Evolutionary conservation across 192 early-diverging fungal species (phyloP).

Genomic region (Mortierella claussenii): DNA sequence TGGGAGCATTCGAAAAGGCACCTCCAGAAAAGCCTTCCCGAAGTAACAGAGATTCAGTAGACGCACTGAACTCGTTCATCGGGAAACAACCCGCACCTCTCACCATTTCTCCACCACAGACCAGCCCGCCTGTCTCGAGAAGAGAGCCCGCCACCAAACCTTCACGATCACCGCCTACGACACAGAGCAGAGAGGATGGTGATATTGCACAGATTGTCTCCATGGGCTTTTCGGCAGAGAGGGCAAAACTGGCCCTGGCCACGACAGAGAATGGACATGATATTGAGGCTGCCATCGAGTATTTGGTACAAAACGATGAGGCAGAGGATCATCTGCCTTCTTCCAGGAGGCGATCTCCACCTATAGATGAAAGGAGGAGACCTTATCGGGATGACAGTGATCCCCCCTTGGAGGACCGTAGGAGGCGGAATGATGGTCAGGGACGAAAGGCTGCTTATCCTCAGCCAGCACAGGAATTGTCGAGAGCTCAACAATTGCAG

Average conservation of each 20-base stretch:
- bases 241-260: slow-evolving; percentile 74
- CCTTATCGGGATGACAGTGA: slow-evolving; percentile 27
- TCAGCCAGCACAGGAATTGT: slow-evolving; percentile 19
- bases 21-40: slow-evolving; percentile 17
- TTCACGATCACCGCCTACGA: background rate
- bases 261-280: slow-evolving; percentile 73
- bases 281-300: slow-evolving; percentile 61
- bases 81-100: slow-evolving; percentile 39
- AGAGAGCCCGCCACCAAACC: slow-evolving; percentile 6
- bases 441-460: background rate
- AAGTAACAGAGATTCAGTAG: slow-evolving; percentile 31
- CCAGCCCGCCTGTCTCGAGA: slow-evolving; percentile 22
- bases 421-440: slow-evolving; percentile 19
- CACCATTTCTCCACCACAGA: slow-evolving; percentile 1
- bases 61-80: slow-evolving; percentile 41
- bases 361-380: background rate
- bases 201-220: slow-evolving; percentile 79
- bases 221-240: slow-evolving; percentile 81
- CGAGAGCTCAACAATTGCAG: slow-evolving; percentile 45
- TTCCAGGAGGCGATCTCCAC: slow-evolving; percentile 11
- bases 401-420: slow-evolving; percentile 23
- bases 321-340: slow-evolving; percentile 28
- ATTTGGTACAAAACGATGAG: slow-evolving; percentile 57
- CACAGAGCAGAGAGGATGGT: slow-evolving; percentile 40
- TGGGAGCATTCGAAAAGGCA: slow-evolving; percentile 44